Evolutionary conservation across 768 basidiomycete species (phyloP).

Genomic region (Cyathus striatus): DNA sequence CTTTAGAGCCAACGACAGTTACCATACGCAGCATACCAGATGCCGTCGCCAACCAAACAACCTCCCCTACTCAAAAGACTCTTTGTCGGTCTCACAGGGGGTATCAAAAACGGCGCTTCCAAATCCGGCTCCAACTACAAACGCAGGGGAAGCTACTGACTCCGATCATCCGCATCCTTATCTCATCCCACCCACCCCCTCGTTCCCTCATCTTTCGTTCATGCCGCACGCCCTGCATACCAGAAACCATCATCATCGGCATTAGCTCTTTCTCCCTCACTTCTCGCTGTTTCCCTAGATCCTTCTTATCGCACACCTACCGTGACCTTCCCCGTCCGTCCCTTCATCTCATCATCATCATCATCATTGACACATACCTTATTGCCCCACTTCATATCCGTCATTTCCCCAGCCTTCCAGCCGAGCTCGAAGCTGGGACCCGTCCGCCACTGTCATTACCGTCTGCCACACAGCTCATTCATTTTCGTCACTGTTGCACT

Average conservation of each 20-base stretch:
- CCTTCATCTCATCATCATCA: too few relatives aligned
- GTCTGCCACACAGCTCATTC: neutral
- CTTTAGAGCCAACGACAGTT: constrained; percentile 7
- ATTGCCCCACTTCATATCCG: neutral
- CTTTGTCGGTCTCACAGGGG: constrained; percentile 10
- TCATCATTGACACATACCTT: neutral
- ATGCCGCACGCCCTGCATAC: too few relatives aligned
- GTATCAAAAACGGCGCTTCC: constrained; percentile 3
- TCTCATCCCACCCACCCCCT: too few relatives aligned
- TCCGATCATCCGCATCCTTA: constrained; percentile 2
- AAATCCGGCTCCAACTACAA: constrained; percentile 1
- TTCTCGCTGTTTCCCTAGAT: too few relatives aligned
- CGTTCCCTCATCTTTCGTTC: too few relatives aligned
- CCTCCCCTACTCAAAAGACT: constrained; percentile 10
- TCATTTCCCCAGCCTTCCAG: neutral
- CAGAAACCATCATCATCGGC: too few relatives aligned
- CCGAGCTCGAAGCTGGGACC: neutral
- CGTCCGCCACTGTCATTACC: neutral
- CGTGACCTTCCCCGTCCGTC: too few relatives aligned
- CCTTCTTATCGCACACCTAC: too few relatives aligned
- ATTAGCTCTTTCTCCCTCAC: too few relatives aligned
- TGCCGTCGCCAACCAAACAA: constrained; percentile 9
- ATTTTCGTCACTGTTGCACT: neutral
- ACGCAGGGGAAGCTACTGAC: constrained; percentile 1
- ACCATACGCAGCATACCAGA: constrained; percentile 7